Percentiles rank a stretch among this genome's conserved stretches.
phyloP scores from a whole-genome alignment of 2,329 filamentous ascomycete species.

The Beauveria australis region DNA sequence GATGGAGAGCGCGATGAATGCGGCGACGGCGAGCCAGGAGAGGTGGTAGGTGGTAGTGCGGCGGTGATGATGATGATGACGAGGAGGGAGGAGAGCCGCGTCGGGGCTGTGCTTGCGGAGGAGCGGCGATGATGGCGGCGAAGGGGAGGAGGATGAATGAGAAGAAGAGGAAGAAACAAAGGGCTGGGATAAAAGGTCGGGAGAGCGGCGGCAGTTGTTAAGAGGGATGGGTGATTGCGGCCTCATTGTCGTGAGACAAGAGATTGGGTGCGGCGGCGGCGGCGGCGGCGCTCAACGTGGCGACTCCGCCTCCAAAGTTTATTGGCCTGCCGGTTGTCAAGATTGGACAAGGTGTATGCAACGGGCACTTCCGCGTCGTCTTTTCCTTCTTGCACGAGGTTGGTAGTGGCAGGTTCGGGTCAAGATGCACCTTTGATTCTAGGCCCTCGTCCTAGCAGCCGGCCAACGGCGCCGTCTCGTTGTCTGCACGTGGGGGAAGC shows the following conservation, averaged over 20 bases:
- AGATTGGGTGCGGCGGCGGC: not conserved
- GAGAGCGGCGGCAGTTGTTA: conserved; percentile 1
- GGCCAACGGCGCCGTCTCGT: not conserved
- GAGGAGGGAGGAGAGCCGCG: conserved; percentile 5
- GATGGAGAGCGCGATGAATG: conserved; percentile 14
- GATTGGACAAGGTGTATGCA: not conserved
- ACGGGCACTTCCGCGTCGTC: not conserved
- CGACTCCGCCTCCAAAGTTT: not conserved
- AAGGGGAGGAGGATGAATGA: conserved; percentile 16
- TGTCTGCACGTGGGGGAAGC: not conserved
- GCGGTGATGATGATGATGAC: not conserved
- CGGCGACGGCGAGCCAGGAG: conserved; percentile 10
- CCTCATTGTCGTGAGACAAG: not conserved
- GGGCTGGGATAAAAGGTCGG: not conserved
- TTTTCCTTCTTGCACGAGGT: no score
- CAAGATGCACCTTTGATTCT: no score
- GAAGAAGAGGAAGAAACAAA: conserved; percentile 20
- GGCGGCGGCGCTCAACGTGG: not conserved
- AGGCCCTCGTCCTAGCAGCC: no score
- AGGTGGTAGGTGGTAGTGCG: not conserved
- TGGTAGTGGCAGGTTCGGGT: no score
- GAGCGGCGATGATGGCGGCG: conserved; percentile 19
- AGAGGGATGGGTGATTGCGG: not conserved
- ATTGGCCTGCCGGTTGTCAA: not conserved
- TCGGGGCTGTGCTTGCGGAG: conserved; percentile 2